phyloP scores from a whole-genome alignment of 306 rosid genomes.

The Lotus japonicus region DNA sequence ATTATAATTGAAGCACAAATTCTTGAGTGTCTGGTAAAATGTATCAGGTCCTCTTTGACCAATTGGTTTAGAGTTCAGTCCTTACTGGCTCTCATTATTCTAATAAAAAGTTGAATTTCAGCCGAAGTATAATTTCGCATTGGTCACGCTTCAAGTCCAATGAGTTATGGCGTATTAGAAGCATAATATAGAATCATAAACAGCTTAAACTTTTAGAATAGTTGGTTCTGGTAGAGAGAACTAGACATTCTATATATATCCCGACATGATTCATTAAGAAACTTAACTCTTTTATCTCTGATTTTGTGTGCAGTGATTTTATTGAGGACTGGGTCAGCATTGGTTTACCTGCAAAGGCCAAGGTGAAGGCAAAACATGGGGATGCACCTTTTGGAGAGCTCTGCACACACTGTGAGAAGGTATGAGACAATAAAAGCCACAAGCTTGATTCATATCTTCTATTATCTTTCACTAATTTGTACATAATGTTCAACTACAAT shows the following conservation, averaged over 20 bases:
- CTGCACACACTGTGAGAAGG: slow-evolving; percentile 80
- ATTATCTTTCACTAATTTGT: not conserved
- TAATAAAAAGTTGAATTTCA: too few relatives aligned
- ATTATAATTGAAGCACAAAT: not conserved
- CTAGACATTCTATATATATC: not conserved
- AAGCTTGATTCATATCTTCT: not conserved
- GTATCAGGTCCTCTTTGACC: too few relatives aligned
- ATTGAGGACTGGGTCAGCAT: slow-evolving; percentile 89
- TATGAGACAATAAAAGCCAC: slow-evolving; percentile 16
- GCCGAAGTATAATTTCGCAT: too few relatives aligned
- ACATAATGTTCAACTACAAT: too few relatives aligned
- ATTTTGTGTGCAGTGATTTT: slow-evolving; percentile 52
- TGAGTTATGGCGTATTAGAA: too few relatives aligned
- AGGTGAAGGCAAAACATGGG: slow-evolving; percentile 42
- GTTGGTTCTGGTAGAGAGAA: not conserved
- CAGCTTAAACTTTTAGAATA: too few relatives aligned
- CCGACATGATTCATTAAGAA: too few relatives aligned
- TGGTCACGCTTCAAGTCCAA: too few relatives aligned
- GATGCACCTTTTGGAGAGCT: slow-evolving; percentile 43
- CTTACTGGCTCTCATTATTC: too few relatives aligned
- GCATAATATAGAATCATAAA: too few relatives aligned
- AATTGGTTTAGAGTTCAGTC: too few relatives aligned
- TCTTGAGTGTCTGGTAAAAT: too few relatives aligned
- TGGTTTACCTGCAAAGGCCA: slow-evolving; percentile 67
- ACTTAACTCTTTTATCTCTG: not conserved